Percentiles rank a stretch among this genome's conserved stretches.
These are phyloP conservation scores for Linanthus parryae DNA, from an alignment of 148 eudicot genomes.

Conservation along the genomic window DNA sequence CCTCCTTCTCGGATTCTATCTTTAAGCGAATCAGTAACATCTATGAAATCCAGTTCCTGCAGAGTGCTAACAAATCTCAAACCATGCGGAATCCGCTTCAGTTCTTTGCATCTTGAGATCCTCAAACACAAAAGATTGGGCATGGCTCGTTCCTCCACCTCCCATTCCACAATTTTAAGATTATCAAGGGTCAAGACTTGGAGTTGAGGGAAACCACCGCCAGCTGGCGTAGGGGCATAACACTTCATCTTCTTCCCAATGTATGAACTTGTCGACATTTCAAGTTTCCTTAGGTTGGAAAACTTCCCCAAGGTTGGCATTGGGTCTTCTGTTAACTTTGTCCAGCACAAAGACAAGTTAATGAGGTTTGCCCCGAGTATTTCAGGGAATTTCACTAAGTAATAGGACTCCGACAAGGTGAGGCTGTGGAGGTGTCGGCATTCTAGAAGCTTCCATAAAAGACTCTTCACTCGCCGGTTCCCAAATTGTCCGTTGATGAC, in stretches of 20 bases:
- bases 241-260: background rate
- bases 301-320: background rate
- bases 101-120: background rate
- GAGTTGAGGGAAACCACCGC: background rate
- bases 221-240: background rate
- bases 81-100: constrained; percentile 19
- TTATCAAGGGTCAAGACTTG: background rate
- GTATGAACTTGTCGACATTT: background rate
- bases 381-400: background rate
- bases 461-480: background rate
- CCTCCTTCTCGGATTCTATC: too few relatives aligned
- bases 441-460: background rate
- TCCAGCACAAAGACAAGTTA: background rate
- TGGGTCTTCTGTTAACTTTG: background rate
- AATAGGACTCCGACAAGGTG: background rate
- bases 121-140: background rate
- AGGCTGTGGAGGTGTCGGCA: background rate
- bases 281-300: background rate
- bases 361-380: background rate
- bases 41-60: too few relatives aligned
- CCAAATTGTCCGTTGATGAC: background rate
- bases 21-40: too few relatives aligned
- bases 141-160: background rate
- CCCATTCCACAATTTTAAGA: background rate
- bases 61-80: too few relatives aligned